Evolutionary conservation across 1,139 yeast species (phyloP).

Genomic region (Suzukiozyma palmioleophila): DNA sequence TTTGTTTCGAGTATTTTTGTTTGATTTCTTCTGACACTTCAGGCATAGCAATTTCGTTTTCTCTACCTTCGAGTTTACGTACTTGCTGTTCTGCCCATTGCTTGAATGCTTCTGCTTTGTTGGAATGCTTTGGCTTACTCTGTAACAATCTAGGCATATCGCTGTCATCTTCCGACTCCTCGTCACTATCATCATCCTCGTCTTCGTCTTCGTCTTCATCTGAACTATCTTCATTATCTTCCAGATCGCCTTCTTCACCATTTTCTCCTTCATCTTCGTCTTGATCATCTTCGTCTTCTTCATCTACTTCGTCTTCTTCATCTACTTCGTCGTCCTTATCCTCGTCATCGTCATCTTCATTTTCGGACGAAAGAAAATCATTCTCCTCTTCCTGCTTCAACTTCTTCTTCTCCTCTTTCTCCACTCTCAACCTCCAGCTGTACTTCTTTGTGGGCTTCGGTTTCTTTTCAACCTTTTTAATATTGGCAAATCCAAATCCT

Average conservation of each 20-base stretch:
- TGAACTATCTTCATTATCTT: constrained; percentile 13
- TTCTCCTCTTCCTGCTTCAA: constrained; percentile 33
- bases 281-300: constrained; percentile 13
- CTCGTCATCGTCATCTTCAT: constrained; percentile 18
- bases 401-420: constrained; percentile 33
- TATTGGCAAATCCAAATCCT: constrained; percentile 67
- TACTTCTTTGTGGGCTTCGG: constrained; percentile 33
- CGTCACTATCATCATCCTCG: constrained; percentile 17
- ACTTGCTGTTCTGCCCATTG: constrained; percentile 60
- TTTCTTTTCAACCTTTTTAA: constrained; percentile 40
- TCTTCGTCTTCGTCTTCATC: constrained; percentile 15
- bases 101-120: constrained; percentile 45
- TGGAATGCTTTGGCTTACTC: constrained; percentile 40
- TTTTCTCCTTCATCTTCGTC: constrained; percentile 28
- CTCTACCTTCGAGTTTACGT: constrained; percentile 56
- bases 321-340: constrained; percentile 18
- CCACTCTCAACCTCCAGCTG: constrained; percentile 40
- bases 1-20: constrained; percentile 35
- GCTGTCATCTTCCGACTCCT: constrained; percentile 16
- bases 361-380: constrained; percentile 30
- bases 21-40: constrained; percentile 48
- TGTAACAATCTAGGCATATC: constrained; percentile 32
- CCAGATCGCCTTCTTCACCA: constrained; percentile 22
- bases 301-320: constrained; percentile 13
- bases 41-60: constrained; percentile 42